phyloP scores from a whole-genome alignment of 116 monocot genomes.

The Trichopus zeylanicus region DNA sequence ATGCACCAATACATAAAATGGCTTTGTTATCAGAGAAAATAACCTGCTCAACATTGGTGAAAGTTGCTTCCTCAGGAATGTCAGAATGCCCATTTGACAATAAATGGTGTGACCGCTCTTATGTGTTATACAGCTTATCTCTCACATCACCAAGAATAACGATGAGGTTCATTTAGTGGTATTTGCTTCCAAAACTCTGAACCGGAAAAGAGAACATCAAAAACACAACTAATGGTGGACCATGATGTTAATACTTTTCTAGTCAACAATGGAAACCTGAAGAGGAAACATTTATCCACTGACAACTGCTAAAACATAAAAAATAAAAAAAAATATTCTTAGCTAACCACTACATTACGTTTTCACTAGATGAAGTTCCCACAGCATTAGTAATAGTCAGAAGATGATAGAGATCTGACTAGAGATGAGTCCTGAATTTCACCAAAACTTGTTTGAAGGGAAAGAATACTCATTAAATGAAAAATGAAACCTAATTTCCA shows the following conservation, averaged over 20 bases:
- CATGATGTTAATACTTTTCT: too few species aligned
- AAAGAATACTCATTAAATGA: too few species aligned
- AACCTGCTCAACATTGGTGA: constrained; percentile 85
- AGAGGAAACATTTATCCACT: background rate
- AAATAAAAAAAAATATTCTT: too few species aligned
- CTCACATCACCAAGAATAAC: constrained; percentile 92
- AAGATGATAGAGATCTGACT: too few species aligned
- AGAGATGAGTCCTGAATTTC: too few species aligned
- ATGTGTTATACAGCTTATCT: constrained; percentile 81
- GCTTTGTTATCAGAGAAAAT: background rate
- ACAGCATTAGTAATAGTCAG: too few species aligned
- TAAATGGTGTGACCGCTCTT: constrained; percentile 71
- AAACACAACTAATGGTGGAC: too few species aligned
- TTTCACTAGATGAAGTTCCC: too few species aligned
- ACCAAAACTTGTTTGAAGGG: too few species aligned
- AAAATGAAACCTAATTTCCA: too few species aligned
- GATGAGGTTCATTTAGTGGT: constrained; percentile 88
- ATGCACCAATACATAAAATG: background rate
- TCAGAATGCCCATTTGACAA: constrained; percentile 71
- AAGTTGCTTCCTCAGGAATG: constrained; percentile 77
- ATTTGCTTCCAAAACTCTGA: constrained; percentile 97
- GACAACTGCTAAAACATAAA: background rate
- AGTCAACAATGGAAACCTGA: background rate
- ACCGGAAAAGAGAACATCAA: background rate
- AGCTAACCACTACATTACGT: too few species aligned